A percentile compares a stretch with the other conserved stretches of the same genome.
Evolutionary conservation across 768 basidiomycete species (phyloP).

Genomic region (Mycena maculata): DNA sequence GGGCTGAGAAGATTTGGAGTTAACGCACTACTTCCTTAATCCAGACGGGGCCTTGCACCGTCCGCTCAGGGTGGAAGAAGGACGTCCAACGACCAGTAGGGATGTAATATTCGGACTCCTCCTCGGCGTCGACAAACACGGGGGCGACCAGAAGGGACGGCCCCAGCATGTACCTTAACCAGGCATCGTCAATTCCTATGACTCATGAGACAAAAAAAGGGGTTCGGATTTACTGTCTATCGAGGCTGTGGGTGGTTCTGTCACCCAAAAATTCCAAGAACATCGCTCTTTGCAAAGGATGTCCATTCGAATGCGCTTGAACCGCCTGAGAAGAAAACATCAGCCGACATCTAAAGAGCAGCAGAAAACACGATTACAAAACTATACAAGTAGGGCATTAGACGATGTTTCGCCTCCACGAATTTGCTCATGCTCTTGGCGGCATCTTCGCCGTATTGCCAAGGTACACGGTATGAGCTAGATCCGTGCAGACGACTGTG

Average conservation of each 20-base stretch:
- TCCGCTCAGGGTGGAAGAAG: conserved; percentile 65
- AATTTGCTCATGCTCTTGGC: conserved; percentile 71
- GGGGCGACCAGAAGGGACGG: conserved; percentile 72
- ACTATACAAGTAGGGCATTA: conserved; percentile 80
- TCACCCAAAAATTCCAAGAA: conserved; percentile 73
- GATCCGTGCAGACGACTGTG: conserved; percentile 82
- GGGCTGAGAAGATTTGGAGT: background rate
- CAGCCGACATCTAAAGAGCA: background rate
- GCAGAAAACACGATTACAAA: conserved; percentile 54
- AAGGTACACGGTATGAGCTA: conserved; percentile 80
- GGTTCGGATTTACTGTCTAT: conserved; percentile 68
- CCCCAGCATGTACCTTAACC: conserved; percentile 49
- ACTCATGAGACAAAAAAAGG: conserved; percentile 27
- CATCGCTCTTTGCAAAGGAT: conserved; percentile 73
- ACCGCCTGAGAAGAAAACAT: conserved; percentile 54
- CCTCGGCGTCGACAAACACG: conserved; percentile 64
- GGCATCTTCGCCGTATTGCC: conserved; percentile 80
- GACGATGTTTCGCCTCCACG: conserved; percentile 71
- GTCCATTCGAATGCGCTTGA: conserved; percentile 60
- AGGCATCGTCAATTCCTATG: conserved; percentile 6
- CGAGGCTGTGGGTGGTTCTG: conserved; percentile 68
- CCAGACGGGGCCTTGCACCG: conserved; percentile 71
- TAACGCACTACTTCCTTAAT: conserved; percentile 54
- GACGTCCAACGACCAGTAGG: conserved; percentile 72
- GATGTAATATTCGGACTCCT: conserved; percentile 70